Evolutionary conservation across 1,139 yeast genomes (phyloP).

Genomic region (Meyerozyma sp.): DNA sequence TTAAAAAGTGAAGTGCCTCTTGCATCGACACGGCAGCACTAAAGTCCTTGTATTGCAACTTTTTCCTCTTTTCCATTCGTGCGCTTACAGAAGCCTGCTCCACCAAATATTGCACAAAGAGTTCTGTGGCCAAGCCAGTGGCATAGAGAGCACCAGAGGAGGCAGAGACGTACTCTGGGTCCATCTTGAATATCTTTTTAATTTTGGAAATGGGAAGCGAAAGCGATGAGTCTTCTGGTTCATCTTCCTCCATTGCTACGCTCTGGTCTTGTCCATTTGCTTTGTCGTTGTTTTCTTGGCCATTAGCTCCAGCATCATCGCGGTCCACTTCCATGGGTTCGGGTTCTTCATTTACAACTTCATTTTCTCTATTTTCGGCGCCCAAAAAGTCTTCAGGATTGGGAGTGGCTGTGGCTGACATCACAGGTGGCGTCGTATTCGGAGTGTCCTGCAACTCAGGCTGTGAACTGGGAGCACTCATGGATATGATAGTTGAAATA

Average conservation of each 20-base stretch:
- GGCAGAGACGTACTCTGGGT: conserved; percentile 73
- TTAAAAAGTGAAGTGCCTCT: conserved; percentile 65
- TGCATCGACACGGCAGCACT: conserved; percentile 63
- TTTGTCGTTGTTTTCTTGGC: neutral
- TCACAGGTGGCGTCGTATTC: conserved; percentile 5
- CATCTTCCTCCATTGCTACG: conserved; percentile 11
- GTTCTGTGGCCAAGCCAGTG: conserved; percentile 81
- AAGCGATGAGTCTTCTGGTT: conserved; percentile 18
- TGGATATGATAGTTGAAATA: neutral
- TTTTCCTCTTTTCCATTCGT: conserved; percentile 64
- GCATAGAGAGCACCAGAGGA: conserved; percentile 79
- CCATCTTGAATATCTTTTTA: conserved; percentile 78
- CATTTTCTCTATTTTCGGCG: conserved; percentile 3
- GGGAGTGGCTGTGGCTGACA: conserved; percentile 6
- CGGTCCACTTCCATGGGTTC: conserved; percentile 5
- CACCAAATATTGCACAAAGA: conserved; percentile 72
- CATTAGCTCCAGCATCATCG: conserved; percentile 3
- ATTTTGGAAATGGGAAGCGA: conserved; percentile 74
- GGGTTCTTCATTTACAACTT: neutral
- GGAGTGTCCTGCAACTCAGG: conserved; percentile 4
- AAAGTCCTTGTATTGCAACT: conserved; percentile 68
- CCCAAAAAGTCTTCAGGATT: conserved; percentile 5
- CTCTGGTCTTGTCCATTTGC: conserved; percentile 6
- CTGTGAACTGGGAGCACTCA: conserved; percentile 1
- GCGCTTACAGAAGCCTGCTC: conserved; percentile 76